A percentile compares a stretch with the other conserved stretches of the same genome.
phyloP scores from a whole-genome alignment of 176 grass and related monocot genomes.

The Dendrocalamus sinicus region DNA sequence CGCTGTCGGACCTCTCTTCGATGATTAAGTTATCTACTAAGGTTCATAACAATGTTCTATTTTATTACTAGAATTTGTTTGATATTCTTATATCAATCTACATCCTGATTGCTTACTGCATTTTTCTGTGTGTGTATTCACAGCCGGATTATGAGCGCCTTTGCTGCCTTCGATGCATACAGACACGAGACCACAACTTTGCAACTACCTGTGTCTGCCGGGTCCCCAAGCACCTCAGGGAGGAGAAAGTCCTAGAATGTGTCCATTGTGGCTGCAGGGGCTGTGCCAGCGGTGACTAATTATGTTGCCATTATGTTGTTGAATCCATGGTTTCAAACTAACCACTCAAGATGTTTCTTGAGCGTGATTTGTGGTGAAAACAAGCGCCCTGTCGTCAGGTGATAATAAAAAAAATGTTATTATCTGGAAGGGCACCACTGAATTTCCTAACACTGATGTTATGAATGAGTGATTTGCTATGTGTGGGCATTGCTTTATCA shows the following conservation, averaged over 20 bases:
- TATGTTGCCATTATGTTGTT: constrained; percentile 27
- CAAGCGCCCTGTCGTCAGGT: background rate
- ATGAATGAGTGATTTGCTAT: background rate
- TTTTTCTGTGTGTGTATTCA: constrained; percentile 25
- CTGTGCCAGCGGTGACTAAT: constrained; percentile 82
- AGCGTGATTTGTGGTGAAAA: background rate
- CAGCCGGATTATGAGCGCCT: constrained; percentile 75
- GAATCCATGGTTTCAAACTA: background rate
- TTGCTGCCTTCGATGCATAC: constrained; percentile 81
- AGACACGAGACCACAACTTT: constrained; percentile 74
- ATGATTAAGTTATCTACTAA: too few species aligned
- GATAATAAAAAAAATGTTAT: background rate
- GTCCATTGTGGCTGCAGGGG: constrained; percentile 71
- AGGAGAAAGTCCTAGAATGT: constrained; percentile 86
- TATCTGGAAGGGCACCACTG: background rate
- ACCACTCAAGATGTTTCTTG: background rate
- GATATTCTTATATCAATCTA: background rate
- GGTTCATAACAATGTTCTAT: background rate
- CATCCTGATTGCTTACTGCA: constrained; percentile 5
- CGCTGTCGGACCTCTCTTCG: too few species aligned
- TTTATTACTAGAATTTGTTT: background rate
- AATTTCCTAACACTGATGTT: background rate
- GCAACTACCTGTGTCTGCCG: constrained; percentile 70
- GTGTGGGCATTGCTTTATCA: background rate
- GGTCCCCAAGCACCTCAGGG: constrained; percentile 74